Percentiles rank a stretch among this genome's conserved stretches.
Conservation (phyloP, 768 basidiomycete species). For the Tulasnella sp. region DNA sequence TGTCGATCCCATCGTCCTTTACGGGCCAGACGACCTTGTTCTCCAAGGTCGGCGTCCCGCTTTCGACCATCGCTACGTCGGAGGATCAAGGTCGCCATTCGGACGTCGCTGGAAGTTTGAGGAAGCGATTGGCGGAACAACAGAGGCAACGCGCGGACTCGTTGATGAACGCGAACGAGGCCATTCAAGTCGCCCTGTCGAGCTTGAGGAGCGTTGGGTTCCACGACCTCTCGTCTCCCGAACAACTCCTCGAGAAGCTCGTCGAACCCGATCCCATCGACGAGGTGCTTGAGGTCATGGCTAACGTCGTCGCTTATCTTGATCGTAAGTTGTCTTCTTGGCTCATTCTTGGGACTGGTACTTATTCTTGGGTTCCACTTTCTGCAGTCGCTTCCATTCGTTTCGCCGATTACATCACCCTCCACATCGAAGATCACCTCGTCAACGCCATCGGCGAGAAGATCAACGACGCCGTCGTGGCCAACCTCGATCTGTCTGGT, state of each 20-base stretch:
- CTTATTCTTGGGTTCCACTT: neutral
- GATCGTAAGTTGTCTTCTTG: neutral
- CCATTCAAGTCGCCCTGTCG: neutral
- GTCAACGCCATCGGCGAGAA: constrained; percentile 8
- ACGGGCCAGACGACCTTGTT: neutral
- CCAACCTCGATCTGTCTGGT: neutral
- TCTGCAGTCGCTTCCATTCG: neutral
- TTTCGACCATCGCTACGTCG: neutral
- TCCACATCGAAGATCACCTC: constrained; percentile 1
- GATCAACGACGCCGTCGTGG: constrained; percentile 3
- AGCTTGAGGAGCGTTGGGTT: neutral
- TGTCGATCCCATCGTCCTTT: neutral
- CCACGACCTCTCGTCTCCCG: neutral
- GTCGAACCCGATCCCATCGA: constrained; percentile 1
- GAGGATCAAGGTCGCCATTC: neutral
- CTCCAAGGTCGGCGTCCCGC: neutral
- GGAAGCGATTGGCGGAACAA: neutral
- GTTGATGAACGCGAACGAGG: neutral
- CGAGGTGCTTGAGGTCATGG: constrained; percentile 6
- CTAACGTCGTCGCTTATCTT: neutral
- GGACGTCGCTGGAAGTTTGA: neutral
- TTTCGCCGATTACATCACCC: constrained; percentile 1
- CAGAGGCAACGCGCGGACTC: neutral
- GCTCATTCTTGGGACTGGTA: no score
- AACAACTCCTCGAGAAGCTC: neutral